These are phyloP conservation scores for Yamadazyma jaroonii DNA, from an alignment of 1,139 yeast genomes.

Conservation along the genomic window DNA sequence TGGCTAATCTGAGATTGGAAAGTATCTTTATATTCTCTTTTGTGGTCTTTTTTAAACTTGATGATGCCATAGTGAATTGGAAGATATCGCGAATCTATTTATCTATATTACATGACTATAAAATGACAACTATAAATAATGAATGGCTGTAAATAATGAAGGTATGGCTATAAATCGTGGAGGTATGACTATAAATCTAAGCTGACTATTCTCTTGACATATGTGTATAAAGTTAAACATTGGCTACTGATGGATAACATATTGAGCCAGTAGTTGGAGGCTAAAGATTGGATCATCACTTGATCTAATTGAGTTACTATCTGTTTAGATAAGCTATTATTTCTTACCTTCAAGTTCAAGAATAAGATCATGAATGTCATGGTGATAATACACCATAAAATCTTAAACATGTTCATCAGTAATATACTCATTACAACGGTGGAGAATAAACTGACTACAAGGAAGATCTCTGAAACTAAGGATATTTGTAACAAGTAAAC, in stretches of 20 bases:
- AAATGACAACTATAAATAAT: too few species aligned
- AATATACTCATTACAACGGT: too few species aligned
- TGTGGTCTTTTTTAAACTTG: conserved; percentile 67
- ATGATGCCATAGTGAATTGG: conserved; percentile 38
- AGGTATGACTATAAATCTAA: too few species aligned
- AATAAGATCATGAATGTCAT: conserved; percentile 33
- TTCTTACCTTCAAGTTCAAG: conserved; percentile 43
- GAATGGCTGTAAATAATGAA: too few species aligned
- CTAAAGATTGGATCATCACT: conserved; percentile 25
- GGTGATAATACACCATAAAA: conserved; percentile 8
- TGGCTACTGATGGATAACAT: too few species aligned
- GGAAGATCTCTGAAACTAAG: conserved; percentile 41
- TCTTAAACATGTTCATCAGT: conserved; percentile 6
- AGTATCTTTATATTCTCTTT: conserved; percentile 47
- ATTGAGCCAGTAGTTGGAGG: conserved; percentile 9
- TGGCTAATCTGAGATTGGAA: conserved; percentile 32
- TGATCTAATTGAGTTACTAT: conserved; percentile 40
- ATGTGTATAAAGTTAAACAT: too few species aligned
- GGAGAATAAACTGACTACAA: conserved; percentile 8
- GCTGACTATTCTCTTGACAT: too few species aligned
- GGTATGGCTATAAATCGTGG: too few species aligned
- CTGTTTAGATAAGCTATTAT: conserved; percentile 39
- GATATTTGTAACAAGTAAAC: conserved; percentile 47
- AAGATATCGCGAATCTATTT: too few species aligned
- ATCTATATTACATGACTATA: too few species aligned